A percentile compares a stretch with the other conserved stretches of the same genome.
phyloP scores from a whole-genome alignment of 148 eudicot genomes.

The Cornus kousa region DNA sequence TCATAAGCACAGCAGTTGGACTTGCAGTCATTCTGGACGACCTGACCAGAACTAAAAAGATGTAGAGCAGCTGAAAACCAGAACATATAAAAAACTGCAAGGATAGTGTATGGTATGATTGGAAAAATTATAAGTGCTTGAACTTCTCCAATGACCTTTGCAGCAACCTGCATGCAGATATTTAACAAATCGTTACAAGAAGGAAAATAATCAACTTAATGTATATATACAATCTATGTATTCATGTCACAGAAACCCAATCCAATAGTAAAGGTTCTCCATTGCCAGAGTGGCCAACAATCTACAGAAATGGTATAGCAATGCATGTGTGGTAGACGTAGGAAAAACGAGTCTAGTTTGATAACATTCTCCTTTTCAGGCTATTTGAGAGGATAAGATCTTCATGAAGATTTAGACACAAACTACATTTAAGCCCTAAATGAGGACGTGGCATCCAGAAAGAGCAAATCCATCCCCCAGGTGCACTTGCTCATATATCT shows the following conservation, averaged over 20 bases:
- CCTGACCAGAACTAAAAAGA: slow-evolving; percentile 85
- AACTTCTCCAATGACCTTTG: slow-evolving; percentile 97
- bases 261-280: background rate
- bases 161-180: slow-evolving; percentile 67
- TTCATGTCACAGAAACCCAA: background rate
- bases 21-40: slow-evolving; percentile 65
- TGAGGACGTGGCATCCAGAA: background rate
- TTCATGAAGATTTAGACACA: background rate
- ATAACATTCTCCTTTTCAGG: background rate
- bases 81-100: slow-evolving; percentile 85
- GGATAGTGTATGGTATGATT: slow-evolving; percentile 64
- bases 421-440: background rate
- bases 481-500: background rate
- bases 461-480: too few species aligned
- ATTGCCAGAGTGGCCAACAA: background rate
- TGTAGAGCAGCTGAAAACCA: slow-evolving; percentile 89
- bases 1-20: slow-evolving; percentile 90
- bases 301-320: background rate
- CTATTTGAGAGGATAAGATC: too few species aligned
- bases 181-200: slow-evolving; percentile 14
- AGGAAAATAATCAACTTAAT: slow-evolving; percentile 1
- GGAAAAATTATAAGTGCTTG: slow-evolving; percentile 92
- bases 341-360: background rate
- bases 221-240: too few species aligned
- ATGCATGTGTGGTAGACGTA: background rate